Evolutionary conservation across 1,284 basidiomycete species (phyloP).

Genomic region (Lentinula novae-zelandiae): DNA sequence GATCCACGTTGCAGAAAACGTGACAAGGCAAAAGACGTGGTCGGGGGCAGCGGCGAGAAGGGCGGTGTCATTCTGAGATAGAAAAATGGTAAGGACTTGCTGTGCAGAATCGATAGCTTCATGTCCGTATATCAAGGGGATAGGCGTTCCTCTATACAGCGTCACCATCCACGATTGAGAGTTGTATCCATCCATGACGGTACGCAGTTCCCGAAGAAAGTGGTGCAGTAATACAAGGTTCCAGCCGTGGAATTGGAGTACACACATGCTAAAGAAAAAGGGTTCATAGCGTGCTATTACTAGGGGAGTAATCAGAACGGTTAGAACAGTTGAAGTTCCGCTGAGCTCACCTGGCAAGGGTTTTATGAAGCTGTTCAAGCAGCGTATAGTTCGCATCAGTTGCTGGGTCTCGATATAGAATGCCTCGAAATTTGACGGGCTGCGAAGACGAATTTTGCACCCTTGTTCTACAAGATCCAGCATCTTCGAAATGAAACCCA

Average conservation of each 20-base stretch:
- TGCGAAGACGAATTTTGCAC: slow-evolving; percentile 26
- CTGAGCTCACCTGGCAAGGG: slow-evolving; percentile 34
- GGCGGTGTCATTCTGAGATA: slow-evolving; percentile 29
- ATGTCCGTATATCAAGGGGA: slow-evolving; percentile 33
- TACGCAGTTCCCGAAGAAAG: slow-evolving; percentile 33
- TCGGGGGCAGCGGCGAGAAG: slow-evolving; percentile 40
- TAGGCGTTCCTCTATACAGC: slow-evolving; percentile 30
- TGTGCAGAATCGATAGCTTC: slow-evolving; percentile 37
- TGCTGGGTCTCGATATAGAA: slow-evolving; percentile 30
- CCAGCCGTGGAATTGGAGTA: slow-evolving; percentile 29
- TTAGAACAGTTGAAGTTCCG: background rate
- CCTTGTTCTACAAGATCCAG: slow-evolving; percentile 27
- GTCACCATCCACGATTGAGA: slow-evolving; percentile 28
- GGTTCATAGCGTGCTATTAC: slow-evolving; percentile 1
- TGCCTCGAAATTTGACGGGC: slow-evolving; percentile 23
- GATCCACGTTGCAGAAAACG: slow-evolving; percentile 37
- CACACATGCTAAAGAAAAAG: slow-evolving; percentile 8
- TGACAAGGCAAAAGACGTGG: slow-evolving; percentile 36
- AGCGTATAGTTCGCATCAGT: slow-evolving; percentile 30
- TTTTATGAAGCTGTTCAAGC: slow-evolving; percentile 30
- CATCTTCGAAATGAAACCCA: slow-evolving; percentile 32
- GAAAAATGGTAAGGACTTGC: slow-evolving; percentile 28
- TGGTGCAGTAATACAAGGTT: slow-evolving; percentile 35
- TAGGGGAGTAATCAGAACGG: background rate
- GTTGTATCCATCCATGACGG: slow-evolving; percentile 21